Evolutionary conservation across 164 flowering plant species (phyloP), one percentile per base, ranked within the genome.

Genomic region (Dillenia suffruticosa): DNA sequence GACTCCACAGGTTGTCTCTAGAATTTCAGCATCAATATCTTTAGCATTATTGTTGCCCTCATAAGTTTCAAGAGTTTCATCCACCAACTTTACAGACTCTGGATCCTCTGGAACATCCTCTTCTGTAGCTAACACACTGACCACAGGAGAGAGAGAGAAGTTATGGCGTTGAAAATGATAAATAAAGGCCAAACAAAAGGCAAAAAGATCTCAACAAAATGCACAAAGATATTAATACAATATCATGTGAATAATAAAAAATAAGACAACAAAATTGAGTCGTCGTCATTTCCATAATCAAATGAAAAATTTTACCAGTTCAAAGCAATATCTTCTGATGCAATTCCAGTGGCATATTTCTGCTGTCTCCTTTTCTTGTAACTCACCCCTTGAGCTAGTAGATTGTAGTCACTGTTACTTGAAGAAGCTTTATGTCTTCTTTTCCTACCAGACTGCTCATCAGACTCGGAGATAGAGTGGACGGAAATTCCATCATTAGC

Each of bases 351-450:
- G 8, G 46, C 62, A 51, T 70, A 73, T 14, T 61, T 59, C 24
- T 58, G 69, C 62, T 76, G 81, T 75, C 65, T 82, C 70, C 79
- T 80, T 63, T 73, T 89, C 77, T 87, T 87, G 44, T 66, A 65
- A 50, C 60, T 77, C 49, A 57, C 72, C 53, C 49, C 69, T 52
- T 65, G 76, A 55, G 63, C 76, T 44, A 69, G 62, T 55, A 12
- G 51, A 55, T 46, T 54, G 67, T 74, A 70, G 61, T 26, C 63
- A 57, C 49, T 9, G 47, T 58, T 67, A 54, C 68, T 47, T 8
- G 76, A 57, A 10, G 63, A 57, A 49, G 72, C 52, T 55, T 49
- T 49, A 7, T 63, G 49, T 44, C 12, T 68, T 65, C 92, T 78
- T 66, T 84, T 88, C 66, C 75, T 82, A 67, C 81, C 76, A 56